Base-by-base conservation (phyloP, 2,329 filamentous ascomycete species). In the Apiospora koreana region DNA sequence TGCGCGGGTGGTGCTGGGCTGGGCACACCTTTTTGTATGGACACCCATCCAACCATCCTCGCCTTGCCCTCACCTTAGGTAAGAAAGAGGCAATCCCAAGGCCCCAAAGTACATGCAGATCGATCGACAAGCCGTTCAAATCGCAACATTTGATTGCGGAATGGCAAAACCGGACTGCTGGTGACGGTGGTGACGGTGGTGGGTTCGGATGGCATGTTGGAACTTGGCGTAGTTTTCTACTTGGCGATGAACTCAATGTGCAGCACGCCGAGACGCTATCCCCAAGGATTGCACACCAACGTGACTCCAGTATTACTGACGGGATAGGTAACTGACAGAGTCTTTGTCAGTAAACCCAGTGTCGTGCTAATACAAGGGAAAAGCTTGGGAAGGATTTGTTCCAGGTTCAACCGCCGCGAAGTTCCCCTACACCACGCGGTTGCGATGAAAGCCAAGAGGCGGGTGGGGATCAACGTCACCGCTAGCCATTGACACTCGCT, bases 401-500 rank as follows among this genome's bases (percentile, higher is more conserved):
- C 62, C 31, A 23, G 62, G 41, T 65, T 42, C 35, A 43, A 25
- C 62, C 35, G 38, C n/a, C 38, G 43, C 16, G n/a, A 43, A 43
- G 7, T 43, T n/a, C 8, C 18, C 23, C n/a, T 3, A 28, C 38
- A 66, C 38, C 42, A 45, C n/a, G 38, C n/a, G 38, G 64, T 45
- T 31, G 21, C 23, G 64, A 66, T 66, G 64, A 9, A n/a, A 66
- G 64, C 64, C 64, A 66, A 66, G 64, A 45, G 10, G 64, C 25
- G n/a, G 64, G 64, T 66, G 64, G 64, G 31, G 64, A 25, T 43
- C 64, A 16, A 66, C 64, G 64, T 45, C 64, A 66, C 64, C 38
- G 64, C 42, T 18, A 28, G 42, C 64, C 64, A 45, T 45, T 66
- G 38, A 66, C 38, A 28, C 64, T 45, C 38, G n/a, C 12, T 31